Evolutionary conservation across 805 yeast genomes (phyloP), one percentile per base, ranked within the genome.

Genomic region (Metschnikowia similis): DNA sequence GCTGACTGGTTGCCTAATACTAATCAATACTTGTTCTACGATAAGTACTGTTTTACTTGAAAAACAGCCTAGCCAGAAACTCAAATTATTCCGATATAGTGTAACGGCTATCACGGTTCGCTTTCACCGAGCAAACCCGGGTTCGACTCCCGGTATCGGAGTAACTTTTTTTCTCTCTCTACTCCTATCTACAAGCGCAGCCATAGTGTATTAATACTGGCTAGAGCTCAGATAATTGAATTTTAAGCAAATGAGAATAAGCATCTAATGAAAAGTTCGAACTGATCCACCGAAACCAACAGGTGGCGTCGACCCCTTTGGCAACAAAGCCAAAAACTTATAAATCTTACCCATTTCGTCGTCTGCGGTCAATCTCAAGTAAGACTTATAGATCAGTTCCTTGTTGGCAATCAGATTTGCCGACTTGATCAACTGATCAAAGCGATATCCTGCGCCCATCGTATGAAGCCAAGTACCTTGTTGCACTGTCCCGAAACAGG

Each of bases 131-230:
- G 86, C 84, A 82, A 71, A 76, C 82, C 84, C 85, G 87, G 87
- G 87, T 83, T 83, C 87, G 85, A 83, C 85, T 81, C 87, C 87
- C 87, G 85, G 88, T 76, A 81, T 80, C 85, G 87, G 87, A 82
- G 77, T 50, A 49, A 53, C 48, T 53, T 54, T 58, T 49, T 48
- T 29, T 11, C 14, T 28, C 9, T 6, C 13, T 1, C 16, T 1
- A 32, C 3, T 1, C 16, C 35, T 4, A n/a, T 21, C 4, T 21
- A 21, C 1, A 21, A 4, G 21, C 21, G 4, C 5, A 21, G 21
- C 5, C 5, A 21, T 2, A 4, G 5, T 21, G 21, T 4, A 21
- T 4, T 21, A 21, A 21, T 3, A 21, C 5, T 5, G 5, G 5
- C 5, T 21, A 21, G 2, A 21, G 21, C 5, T 21, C 21, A 5